Percentiles rank a stretch among this genome's conserved stretches.
Conservation (phyloP, 768 basidiomycete species). For the Psilocybe cubensis region DNA sequence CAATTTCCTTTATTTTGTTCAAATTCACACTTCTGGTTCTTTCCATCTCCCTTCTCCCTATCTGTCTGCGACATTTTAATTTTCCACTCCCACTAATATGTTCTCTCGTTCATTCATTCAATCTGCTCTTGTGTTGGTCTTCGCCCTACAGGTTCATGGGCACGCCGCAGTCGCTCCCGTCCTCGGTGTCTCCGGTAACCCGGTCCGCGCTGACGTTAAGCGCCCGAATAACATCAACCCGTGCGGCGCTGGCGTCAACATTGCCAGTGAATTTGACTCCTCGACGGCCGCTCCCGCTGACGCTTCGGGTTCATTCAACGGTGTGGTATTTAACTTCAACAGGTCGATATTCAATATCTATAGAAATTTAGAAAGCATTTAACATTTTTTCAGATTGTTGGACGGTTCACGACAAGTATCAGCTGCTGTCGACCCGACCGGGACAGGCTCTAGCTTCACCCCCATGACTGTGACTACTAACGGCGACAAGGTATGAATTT, state of each 20-base stretch:
- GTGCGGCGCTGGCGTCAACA: conserved; percentile 41
- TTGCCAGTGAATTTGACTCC: conserved; percentile 38
- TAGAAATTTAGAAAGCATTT: not conserved
- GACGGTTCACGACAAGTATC: conserved; percentile 52
- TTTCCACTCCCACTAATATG: not conserved
- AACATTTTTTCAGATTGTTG: conserved; percentile 12
- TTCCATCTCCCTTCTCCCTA: not conserved
- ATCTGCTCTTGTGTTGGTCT: conserved; percentile 19
- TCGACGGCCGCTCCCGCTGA: conserved; percentile 36
- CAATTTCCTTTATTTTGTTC: not conserved
- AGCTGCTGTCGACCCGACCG: conserved; percentile 43
- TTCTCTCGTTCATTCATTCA: not conserved
- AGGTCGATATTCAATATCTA: conserved; percentile 27
- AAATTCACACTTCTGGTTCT: not conserved
- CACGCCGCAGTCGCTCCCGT: conserved; percentile 44
- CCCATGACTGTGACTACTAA: conserved; percentile 42
- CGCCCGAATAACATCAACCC: conserved; percentile 28
- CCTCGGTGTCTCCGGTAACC: conserved; percentile 34
- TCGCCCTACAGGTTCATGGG: conserved; percentile 35
- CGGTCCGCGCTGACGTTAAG: conserved; percentile 33
- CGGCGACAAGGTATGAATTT: conserved; percentile 41
- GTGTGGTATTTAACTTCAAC: conserved; percentile 46
- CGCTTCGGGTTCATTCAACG: conserved; percentile 43
- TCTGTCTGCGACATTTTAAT: not conserved
- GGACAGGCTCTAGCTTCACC: conserved; percentile 37